A percentile compares a stretch with the other conserved stretches of the same genome.
Conservation (phyloP, 2,329 filamentous ascomycete species). For the Cladosporium sp. region DNA sequence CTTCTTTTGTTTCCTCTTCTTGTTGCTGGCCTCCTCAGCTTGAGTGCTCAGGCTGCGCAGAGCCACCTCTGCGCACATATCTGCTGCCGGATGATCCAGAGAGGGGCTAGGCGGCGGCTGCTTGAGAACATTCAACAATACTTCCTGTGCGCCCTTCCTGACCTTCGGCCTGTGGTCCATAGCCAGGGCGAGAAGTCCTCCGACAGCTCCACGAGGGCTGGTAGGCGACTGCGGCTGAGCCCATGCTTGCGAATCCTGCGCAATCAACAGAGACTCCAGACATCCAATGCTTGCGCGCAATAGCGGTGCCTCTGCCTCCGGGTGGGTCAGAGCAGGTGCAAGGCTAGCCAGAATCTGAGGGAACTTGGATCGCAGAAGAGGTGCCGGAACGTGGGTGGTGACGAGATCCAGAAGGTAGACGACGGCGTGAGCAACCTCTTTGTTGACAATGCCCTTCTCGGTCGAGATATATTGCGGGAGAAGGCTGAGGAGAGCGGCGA, state of each 20-base stretch:
- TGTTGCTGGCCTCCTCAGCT: constrained; percentile 67
- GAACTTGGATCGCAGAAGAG: constrained; percentile 91
- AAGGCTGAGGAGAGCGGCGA: constrained; percentile 87
- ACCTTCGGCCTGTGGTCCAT: constrained; percentile 91
- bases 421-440: constrained; percentile 77
- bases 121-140: constrained; percentile 75
- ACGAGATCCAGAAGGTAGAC: constrained; percentile 95
- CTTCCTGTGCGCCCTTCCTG: constrained; percentile 87
- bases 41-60: constrained; percentile 75
- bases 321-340: constrained; percentile 74
- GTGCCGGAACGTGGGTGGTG: constrained; percentile 76
- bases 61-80: constrained; percentile 92
- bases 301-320: constrained; percentile 81
- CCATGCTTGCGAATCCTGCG: constrained; percentile 86
- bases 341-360: constrained; percentile 84
- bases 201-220: constrained; percentile 80
- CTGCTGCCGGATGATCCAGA: constrained; percentile 88
- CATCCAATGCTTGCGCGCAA: constrained; percentile 86
- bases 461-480: constrained; percentile 70
- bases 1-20: constrained; percentile 56
- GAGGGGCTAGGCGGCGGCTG: constrained; percentile 87
- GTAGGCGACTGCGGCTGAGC: constrained; percentile 77
- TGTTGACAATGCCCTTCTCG: constrained; percentile 64
- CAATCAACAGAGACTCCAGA: constrained; percentile 83
- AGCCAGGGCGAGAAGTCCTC: constrained; percentile 77